Percentiles rank a stretch among this genome's conserved stretches.
Conservation (phyloP, 768 basidiomycete species). For the Boletus fagicola region DNA sequence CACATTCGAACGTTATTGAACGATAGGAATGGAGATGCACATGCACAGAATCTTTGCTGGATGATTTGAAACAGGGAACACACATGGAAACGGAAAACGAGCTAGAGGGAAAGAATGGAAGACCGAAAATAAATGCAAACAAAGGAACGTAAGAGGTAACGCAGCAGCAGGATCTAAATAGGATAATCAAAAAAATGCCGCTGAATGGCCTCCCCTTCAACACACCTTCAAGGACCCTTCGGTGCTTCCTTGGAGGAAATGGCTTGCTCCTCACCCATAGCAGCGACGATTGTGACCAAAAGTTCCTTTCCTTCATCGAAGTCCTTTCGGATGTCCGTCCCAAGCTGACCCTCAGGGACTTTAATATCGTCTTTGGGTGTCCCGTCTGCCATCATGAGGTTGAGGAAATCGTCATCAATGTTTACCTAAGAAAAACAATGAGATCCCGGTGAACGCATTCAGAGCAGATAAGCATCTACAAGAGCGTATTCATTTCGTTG, state of each 20-base stretch:
- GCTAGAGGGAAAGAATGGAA: constrained; percentile 3
- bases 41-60: constrained; percentile 23
- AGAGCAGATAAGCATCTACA: constrained; percentile 41
- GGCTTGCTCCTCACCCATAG: constrained; percentile 94
- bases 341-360: constrained; percentile 83
- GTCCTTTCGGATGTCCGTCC: constrained; percentile 58
- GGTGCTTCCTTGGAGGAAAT: constrained; percentile 90
- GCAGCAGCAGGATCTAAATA: background rate
- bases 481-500: constrained; percentile 86
- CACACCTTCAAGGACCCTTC: constrained; percentile 43
- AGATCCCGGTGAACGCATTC: background rate
- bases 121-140: constrained; percentile 19
- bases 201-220: background rate
- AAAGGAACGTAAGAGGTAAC: constrained; percentile 6
- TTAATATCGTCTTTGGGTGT: constrained; percentile 89
- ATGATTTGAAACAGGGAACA: constrained; percentile 20
- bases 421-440: constrained; percentile 52
- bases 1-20: constrained; percentile 28
- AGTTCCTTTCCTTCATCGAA: constrained; percentile 91
- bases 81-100: constrained; percentile 11
- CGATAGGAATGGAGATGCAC: constrained; percentile 28
- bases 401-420: constrained; percentile 93
- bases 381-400: constrained; percentile 86
- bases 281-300: constrained; percentile 78
- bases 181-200: background rate